These are phyloP conservation scores for Gentiana straminea DNA, from an alignment of 257 asterid species.

Conservation along the genomic window DNA sequence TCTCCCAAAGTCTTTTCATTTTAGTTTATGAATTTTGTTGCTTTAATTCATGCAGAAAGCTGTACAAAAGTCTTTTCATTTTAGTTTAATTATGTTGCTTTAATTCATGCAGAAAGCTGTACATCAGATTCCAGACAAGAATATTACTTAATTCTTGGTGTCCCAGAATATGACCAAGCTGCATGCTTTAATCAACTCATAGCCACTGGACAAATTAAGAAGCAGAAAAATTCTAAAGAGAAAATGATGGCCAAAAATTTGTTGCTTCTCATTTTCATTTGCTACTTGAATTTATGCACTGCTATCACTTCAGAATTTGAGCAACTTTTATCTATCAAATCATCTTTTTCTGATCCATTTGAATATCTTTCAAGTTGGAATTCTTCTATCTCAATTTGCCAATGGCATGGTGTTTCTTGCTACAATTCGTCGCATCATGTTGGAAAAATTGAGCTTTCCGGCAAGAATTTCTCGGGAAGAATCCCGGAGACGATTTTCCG, in stretches of 20 bases:
- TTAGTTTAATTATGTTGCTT: neutral
- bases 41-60: slow-evolving; percentile 22
- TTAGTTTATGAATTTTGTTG: neutral
- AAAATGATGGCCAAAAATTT: slow-evolving; percentile 22
- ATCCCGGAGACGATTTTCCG: slow-evolving; percentile 36
- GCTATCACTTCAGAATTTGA: slow-evolving; percentile 27
- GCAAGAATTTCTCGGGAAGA: slow-evolving; percentile 54
- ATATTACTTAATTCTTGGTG: slow-evolving; percentile 10
- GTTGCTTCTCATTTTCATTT: slow-evolving; percentile 7
- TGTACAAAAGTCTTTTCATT: slow-evolving; percentile 17
- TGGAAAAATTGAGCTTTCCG: slow-evolving; percentile 42
- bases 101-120: slow-evolving; percentile 27
- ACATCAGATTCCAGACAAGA: slow-evolving; percentile 20
- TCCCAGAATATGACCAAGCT: slow-evolving; percentile 31
- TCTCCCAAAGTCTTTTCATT: neutral
- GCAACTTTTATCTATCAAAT: slow-evolving; percentile 41
- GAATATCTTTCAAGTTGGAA: slow-evolving; percentile 47
- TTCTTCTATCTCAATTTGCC: slow-evolving; percentile 41
- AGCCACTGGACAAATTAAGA: slow-evolving; percentile 18
- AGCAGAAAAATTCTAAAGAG: slow-evolving; percentile 1
- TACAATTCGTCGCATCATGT: slow-evolving; percentile 36
- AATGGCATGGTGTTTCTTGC: slow-evolving; percentile 68
- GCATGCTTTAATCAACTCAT: slow-evolving; percentile 2
- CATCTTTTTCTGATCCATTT: slow-evolving; percentile 40
- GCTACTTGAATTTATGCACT: slow-evolving; percentile 26